phyloP scores from a whole-genome alignment of 352 stramenopile genomes.

The Pythium chondricola region DNA sequence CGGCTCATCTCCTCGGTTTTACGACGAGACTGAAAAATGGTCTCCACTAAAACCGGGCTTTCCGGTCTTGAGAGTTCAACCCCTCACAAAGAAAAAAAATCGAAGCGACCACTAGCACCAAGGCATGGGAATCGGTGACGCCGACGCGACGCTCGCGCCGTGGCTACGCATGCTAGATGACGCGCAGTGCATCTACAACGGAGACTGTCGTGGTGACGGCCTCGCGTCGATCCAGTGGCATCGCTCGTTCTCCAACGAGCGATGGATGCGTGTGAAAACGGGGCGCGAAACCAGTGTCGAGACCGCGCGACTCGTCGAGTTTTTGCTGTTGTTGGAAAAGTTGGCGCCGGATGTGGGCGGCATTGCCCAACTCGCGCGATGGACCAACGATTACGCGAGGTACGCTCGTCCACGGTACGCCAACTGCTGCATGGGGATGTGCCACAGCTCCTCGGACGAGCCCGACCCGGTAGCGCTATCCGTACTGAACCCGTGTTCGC shows the following conservation, averaged over 20 bases:
- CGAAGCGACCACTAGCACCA: too few relatives aligned
- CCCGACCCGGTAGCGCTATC: slow-evolving; percentile 2
- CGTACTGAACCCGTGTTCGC: neutral
- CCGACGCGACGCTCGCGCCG: too few relatives aligned
- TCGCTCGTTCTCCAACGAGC: neutral
- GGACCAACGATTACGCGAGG: slow-evolving; percentile 4
- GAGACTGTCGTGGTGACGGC: slow-evolving; percentile 7
- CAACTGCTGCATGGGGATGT: slow-evolving; percentile 6
- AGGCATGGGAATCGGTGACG: too few relatives aligned
- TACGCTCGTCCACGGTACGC: neutral
- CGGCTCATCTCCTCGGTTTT: too few relatives aligned
- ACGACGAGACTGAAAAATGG: too few relatives aligned
- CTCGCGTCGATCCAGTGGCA: slow-evolving; percentile 14
- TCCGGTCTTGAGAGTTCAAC: too few relatives aligned
- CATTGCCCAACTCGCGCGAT: neutral
- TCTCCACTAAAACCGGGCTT: too few relatives aligned
- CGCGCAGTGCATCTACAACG: slow-evolving; percentile 1
- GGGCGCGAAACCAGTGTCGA: neutral
- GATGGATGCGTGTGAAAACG: slow-evolving; percentile 3
- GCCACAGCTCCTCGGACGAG: slow-evolving; percentile 3
- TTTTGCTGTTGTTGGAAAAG: slow-evolving; percentile 7
- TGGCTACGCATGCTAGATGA: slow-evolving; percentile 6
- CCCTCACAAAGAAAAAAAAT: too few relatives aligned
- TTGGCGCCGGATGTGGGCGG: slow-evolving; percentile 1
- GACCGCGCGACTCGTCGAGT: slow-evolving; percentile 3